These are phyloP conservation scores for Zostera marina DNA, from an alignment of 116 monocot species.

Conservation along the genomic window DNA sequence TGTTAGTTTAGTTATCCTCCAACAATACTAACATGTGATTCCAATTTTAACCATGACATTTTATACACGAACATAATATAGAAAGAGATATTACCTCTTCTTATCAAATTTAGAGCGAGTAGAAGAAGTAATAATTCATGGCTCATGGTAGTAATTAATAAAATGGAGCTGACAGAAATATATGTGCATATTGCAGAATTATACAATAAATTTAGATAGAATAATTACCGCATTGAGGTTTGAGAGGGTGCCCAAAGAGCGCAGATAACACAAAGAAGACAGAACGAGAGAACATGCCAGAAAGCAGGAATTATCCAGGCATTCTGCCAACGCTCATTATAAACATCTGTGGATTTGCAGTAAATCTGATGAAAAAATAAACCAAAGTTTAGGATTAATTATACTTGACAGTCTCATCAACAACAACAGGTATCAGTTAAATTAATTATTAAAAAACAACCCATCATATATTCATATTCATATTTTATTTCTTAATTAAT, in stretches of 20 bases:
- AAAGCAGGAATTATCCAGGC: slow-evolving; percentile 85
- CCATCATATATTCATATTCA: too few relatives aligned
- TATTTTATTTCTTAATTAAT: too few relatives aligned
- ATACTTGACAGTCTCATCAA: background rate
- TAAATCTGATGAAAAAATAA: slow-evolving; percentile 41
- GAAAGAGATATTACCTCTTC: too few relatives aligned
- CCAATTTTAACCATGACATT: too few relatives aligned
- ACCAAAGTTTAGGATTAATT: background rate
- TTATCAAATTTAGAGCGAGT: too few relatives aligned
- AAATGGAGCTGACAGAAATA: background rate
- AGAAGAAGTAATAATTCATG: too few relatives aligned
- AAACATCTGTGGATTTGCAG: slow-evolving; percentile 70
- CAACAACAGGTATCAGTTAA: background rate
- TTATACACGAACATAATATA: too few relatives aligned
- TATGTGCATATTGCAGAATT: background rate
- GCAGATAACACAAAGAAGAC: slow-evolving; percentile 69
- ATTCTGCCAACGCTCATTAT: slow-evolving; percentile 68
- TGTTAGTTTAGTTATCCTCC: too few relatives aligned
- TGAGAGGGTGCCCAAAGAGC: slow-evolving; percentile 82
- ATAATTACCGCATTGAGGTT: slow-evolving; percentile 57
- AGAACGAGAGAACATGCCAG: slow-evolving; percentile 80
- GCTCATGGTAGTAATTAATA: background rate
- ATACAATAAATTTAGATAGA: background rate
- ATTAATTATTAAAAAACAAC: background rate
- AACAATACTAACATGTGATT: too few relatives aligned